phyloP scores from a whole-genome alignment of 2,329 filamentous ascomycete genomes.

The Botrytis cinerea region DNA sequence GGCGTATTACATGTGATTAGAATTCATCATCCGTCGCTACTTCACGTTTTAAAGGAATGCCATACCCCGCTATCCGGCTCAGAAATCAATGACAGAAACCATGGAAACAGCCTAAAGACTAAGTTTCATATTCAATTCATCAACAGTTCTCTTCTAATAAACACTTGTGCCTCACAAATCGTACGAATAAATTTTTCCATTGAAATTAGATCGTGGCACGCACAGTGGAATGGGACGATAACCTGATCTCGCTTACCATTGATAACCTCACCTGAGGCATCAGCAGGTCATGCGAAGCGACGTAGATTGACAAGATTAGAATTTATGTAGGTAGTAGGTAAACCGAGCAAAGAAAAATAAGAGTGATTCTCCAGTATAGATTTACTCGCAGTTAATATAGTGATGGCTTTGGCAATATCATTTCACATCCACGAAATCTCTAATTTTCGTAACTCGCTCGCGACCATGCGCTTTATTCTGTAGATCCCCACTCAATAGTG shows the following conservation, averaged over 20 bases:
- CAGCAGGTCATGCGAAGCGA: background rate
- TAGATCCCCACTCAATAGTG: background rate
- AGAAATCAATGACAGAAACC: background rate
- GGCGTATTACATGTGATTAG: no score
- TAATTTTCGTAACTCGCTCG: no score
- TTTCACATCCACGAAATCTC: no score
- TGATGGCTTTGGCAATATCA: no score
- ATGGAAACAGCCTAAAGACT: fast-evolving
- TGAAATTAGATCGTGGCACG: background rate
- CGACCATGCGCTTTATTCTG: no score
- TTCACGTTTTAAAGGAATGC: no score
- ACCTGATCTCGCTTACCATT: background rate
- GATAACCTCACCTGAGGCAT: background rate
- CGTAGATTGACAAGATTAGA: background rate
- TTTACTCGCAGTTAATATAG: no score
- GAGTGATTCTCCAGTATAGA: background rate
- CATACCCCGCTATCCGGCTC: background rate
- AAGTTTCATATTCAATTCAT: no score
- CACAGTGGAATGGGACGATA: background rate
- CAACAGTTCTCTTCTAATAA: fast-evolving
- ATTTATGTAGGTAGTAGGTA: background rate
- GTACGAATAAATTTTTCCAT: fast-evolving
- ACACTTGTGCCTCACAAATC: fast-evolving
- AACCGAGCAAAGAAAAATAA: background rate
- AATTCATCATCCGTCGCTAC: no score